Conservation (phyloP, 164 flowering plant genomes). For the Cinnamomum chago region DNA sequence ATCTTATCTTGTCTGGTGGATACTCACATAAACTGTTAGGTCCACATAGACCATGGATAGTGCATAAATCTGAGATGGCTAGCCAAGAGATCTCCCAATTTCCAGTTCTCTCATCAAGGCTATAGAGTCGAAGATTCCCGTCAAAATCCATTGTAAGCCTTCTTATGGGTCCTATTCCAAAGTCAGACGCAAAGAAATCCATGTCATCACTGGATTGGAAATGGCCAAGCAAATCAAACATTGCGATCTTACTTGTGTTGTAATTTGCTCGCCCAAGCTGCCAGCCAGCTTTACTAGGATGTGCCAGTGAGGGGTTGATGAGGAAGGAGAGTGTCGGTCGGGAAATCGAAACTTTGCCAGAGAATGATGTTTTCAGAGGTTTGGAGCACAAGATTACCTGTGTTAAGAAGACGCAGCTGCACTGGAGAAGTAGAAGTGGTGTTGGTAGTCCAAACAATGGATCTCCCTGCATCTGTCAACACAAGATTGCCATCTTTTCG, state of each 20-base stretch:
- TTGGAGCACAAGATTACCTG: slow-evolving; percentile 33
- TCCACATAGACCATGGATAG: slow-evolving; percentile 11
- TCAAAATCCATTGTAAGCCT: slow-evolving; percentile 18
- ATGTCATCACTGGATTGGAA: slow-evolving; percentile 11
- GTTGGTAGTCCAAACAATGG: slow-evolving; percentile 17
- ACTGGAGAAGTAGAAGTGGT: neutral
- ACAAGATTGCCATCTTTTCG: slow-evolving; percentile 12
- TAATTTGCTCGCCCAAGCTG: slow-evolving; percentile 6
- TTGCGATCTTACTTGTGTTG: slow-evolving; percentile 12
- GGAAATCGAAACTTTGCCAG: slow-evolving; percentile 41
- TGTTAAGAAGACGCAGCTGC: slow-evolving; percentile 13
- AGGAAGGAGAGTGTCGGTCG: slow-evolving; percentile 46
- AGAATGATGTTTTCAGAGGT: neutral
- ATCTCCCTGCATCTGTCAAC: slow-evolving; percentile 10
- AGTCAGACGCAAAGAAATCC: slow-evolving; percentile 10
- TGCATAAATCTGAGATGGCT: slow-evolving; percentile 1
- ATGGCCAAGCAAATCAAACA: slow-evolving; percentile 10
- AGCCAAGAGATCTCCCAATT: slow-evolving; percentile 14
- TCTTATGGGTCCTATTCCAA: slow-evolving; percentile 8
- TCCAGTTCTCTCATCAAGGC: slow-evolving; percentile 5
- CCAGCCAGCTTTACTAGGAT: neutral
- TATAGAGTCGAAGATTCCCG: slow-evolving; percentile 18
- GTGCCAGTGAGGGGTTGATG: slow-evolving; percentile 21
- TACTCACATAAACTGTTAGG: neutral
- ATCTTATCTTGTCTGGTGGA: neutral